phyloP scores from a whole-genome alignment of 2,329 filamentous ascomycete species.

The Lachnellula arida region DNA sequence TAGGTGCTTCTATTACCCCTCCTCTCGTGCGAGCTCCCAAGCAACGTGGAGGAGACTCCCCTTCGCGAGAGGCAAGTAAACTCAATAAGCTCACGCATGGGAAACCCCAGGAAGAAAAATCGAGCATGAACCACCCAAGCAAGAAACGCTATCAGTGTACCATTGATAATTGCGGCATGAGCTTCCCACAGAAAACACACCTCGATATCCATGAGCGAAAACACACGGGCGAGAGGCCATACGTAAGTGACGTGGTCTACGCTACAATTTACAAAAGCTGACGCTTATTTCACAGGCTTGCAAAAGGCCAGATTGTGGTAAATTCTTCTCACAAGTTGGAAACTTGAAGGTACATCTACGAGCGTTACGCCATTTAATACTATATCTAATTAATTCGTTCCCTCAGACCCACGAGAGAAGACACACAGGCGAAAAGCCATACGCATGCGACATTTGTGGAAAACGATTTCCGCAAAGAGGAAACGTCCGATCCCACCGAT shows the following conservation, averaged over 20 bases:
- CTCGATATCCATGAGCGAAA: conserved; percentile 83
- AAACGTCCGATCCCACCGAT: conserved; percentile 78
- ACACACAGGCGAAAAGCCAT: conserved; percentile 84
- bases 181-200: conserved; percentile 88
- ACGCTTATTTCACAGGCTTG: conserved; percentile 41
- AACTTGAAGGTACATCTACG: conserved; percentile 69
- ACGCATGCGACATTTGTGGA: conserved; percentile 71
- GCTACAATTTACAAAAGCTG: conserved; percentile 17
- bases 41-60: conserved; percentile 7
- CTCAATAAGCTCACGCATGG: conserved; percentile 24
- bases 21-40: conserved; percentile 21
- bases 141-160: conserved; percentile 69
- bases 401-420: conserved; percentile 75
- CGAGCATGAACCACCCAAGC: neutral
- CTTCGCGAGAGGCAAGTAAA: conserved; percentile 2
- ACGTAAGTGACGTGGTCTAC: conserved; percentile 54
- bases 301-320: conserved; percentile 66
- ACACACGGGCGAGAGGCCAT: conserved; percentile 88
- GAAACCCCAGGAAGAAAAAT: conserved; percentile 19
- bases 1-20: conserved; percentile 29
- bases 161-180: conserved; percentile 70
- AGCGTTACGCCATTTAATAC: neutral
- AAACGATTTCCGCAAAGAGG: conserved; percentile 82
- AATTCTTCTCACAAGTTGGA: conserved; percentile 82
- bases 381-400: neutral